Evolutionary conservation across 371 early-diverging fungal species (phyloP).

Genomic region (Syncephalastrum racemosum): DNA sequence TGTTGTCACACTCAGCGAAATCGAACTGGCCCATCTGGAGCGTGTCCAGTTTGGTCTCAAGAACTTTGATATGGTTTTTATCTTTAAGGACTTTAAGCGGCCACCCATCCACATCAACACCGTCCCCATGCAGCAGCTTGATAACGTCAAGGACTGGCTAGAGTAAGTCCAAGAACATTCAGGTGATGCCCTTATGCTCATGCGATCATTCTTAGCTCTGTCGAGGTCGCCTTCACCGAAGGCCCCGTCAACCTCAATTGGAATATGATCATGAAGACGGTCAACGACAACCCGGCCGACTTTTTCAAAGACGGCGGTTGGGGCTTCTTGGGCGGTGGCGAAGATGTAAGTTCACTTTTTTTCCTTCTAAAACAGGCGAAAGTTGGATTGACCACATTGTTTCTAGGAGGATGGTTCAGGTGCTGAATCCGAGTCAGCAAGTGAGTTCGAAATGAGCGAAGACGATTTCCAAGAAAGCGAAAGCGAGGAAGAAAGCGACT

Average conservation of each 20-base stretch:
- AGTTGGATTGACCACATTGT: not conserved
- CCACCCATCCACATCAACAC: constrained; percentile 96
- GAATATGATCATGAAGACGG: constrained; percentile 98
- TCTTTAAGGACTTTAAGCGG: constrained; percentile 94
- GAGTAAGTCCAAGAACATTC: constrained; percentile 60
- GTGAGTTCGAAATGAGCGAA: constrained; percentile 61
- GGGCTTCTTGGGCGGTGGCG: constrained; percentile 83
- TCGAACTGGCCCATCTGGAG: constrained; percentile 98
- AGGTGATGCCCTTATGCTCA: not conserved
- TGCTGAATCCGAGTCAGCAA: constrained; percentile 58
- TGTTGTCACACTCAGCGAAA: constrained; percentile 91
- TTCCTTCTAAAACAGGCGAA: not conserved
- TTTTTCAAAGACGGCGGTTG: constrained; percentile 98
- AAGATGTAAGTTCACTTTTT: constrained; percentile 48
- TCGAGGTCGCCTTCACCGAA: constrained; percentile 96
- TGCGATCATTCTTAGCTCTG: constrained; percentile 66
- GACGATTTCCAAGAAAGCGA: constrained; percentile 54
- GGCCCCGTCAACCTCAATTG: constrained; percentile 98
- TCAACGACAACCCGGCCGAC: constrained; percentile 93
- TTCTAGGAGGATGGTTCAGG: constrained; percentile 41
- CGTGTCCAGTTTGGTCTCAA: constrained; percentile 97
- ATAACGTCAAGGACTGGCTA: constrained; percentile 98
- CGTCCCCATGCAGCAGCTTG: constrained; percentile 93
- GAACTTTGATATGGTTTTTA: constrained; percentile 99
- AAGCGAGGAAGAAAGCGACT: constrained; percentile 72